A percentile compares a stretch with the other conserved stretches of the same genome.
phyloP scores from a whole-genome alignment of 352 stramenopile genomes.

The Globisporangium spinosum region DNA sequence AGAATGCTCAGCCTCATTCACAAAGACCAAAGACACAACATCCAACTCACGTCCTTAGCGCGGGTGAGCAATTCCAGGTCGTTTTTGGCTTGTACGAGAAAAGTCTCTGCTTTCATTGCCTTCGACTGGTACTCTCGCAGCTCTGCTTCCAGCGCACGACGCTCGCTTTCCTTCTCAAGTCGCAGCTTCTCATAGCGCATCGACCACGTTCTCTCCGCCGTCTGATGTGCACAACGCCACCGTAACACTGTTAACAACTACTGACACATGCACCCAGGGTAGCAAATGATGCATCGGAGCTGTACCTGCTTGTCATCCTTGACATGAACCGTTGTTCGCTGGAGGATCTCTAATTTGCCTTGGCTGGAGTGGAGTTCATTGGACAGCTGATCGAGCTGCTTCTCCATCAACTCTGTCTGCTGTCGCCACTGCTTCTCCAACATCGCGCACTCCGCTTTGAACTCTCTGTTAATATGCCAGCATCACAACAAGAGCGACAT shows the following conservation, averaged over 20 bases:
- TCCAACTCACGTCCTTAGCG: slow-evolving; percentile 22
- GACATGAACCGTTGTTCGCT: slow-evolving; percentile 38
- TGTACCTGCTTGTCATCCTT: slow-evolving; percentile 45
- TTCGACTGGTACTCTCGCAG: slow-evolving; percentile 37
- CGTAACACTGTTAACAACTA: background rate
- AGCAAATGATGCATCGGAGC: background rate
- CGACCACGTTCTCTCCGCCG: slow-evolving; percentile 36
- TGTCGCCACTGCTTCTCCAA: slow-evolving; percentile 48
- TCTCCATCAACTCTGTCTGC: slow-evolving; percentile 30
- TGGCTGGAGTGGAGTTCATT: slow-evolving; percentile 45
- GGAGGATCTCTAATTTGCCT: slow-evolving; percentile 40
- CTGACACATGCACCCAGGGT: background rate
- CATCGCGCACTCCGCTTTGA: slow-evolving; percentile 33
- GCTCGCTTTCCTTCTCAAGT: slow-evolving; percentile 36
- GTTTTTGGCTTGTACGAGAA: slow-evolving; percentile 26
- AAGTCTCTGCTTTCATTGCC: slow-evolving; percentile 28
- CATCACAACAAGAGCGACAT: background rate
- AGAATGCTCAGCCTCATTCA: background rate
- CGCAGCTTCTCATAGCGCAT: slow-evolving; percentile 42
- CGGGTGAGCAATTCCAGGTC: slow-evolving; percentile 33
- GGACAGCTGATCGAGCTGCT: slow-evolving; percentile 40
- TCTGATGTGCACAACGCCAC: slow-evolving; percentile 6
- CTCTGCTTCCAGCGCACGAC: slow-evolving; percentile 40
- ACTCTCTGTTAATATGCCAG: slow-evolving; percentile 25
- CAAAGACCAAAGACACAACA: background rate